phyloP scores from a whole-genome alignment of 208 protist species.

The Acanthamoeba healyi region DNA sequence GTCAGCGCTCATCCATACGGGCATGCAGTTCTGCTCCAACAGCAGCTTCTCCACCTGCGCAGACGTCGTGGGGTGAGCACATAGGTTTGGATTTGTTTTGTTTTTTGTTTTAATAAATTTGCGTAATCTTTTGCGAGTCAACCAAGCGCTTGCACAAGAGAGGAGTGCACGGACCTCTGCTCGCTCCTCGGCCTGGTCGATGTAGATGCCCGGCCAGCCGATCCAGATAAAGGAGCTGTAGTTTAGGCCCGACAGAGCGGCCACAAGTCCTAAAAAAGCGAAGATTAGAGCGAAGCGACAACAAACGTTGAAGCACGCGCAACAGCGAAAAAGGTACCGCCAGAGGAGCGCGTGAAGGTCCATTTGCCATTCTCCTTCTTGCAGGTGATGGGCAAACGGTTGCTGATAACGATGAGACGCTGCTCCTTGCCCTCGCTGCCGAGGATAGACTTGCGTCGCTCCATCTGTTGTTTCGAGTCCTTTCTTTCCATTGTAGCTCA shows the following conservation, averaged over 20 bases:
- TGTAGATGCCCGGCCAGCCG: slow-evolving; percentile 78
- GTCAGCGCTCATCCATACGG: slow-evolving; percentile 79
- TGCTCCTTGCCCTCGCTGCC: slow-evolving; percentile 68
- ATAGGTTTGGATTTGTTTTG: neutral
- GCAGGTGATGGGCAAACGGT: slow-evolving; percentile 81
- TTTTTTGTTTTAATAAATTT: neutral
- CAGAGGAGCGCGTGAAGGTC: slow-evolving; percentile 80
- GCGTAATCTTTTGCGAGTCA: neutral
- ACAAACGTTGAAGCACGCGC: neutral
- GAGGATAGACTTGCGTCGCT: slow-evolving; percentile 55
- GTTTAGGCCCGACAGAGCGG: slow-evolving; percentile 78
- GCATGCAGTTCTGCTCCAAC: slow-evolving; percentile 79
- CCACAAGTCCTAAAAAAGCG: slow-evolving; percentile 71
- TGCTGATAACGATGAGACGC: slow-evolving; percentile 82
- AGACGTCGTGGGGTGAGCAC: neutral
- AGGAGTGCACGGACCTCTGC: too few relatives aligned
- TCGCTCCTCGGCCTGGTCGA: slow-evolving; percentile 75
- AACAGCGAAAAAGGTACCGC: slow-evolving; percentile 10
- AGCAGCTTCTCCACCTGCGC: slow-evolving; percentile 71
- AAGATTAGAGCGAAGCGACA: neutral
- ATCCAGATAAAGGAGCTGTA: slow-evolving; percentile 82
- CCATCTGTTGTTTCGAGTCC: neutral
- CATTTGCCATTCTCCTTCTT: slow-evolving; percentile 78
- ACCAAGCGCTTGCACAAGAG: too few relatives aligned
- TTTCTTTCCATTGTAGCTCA: neutral